phyloP scores from a whole-genome alignment of 169 alveolate species.

The Ichthyophthirius multifiliis region DNA sequence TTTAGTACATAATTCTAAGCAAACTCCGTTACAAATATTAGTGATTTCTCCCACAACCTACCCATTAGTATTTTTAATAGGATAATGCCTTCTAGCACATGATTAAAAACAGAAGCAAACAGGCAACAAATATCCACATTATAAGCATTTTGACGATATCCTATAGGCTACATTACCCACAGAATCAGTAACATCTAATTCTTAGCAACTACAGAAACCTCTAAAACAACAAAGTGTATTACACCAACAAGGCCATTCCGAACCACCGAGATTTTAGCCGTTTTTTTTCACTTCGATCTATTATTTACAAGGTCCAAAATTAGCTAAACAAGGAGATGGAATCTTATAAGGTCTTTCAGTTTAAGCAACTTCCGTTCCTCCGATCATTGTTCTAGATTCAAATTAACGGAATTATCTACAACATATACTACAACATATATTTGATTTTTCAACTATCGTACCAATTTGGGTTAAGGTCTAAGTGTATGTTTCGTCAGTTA shows the following conservation, averaged over 20 bases:
- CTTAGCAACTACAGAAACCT: slow-evolving; percentile 8
- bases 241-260: slow-evolving; percentile 7
- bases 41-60: slow-evolving; percentile 5
- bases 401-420: not conserved
- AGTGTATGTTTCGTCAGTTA: too few relatives aligned
- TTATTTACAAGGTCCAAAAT: not conserved
- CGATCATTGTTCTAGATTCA: not conserved
- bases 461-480: not conserved
- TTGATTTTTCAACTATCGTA: not conserved
- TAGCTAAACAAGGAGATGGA: not conserved
- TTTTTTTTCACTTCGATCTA: not conserved
- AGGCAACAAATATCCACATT: not conserved
- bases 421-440: not conserved
- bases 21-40: not conserved
- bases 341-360: slow-evolving; percentile 4
- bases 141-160: not conserved
- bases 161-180: not conserved
- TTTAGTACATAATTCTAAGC: slow-evolving; percentile 7
- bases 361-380: not conserved
- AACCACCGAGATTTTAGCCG: not conserved
- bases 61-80: not conserved
- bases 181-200: slow-evolving; percentile 9
- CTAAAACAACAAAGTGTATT: not conserved
- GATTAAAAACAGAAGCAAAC: not conserved
- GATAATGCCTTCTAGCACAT: not conserved